These are phyloP conservation scores for Suaeda aralocaspica DNA, from an alignment of 148 eudicot genomes.

Conservation along the genomic window DNA sequence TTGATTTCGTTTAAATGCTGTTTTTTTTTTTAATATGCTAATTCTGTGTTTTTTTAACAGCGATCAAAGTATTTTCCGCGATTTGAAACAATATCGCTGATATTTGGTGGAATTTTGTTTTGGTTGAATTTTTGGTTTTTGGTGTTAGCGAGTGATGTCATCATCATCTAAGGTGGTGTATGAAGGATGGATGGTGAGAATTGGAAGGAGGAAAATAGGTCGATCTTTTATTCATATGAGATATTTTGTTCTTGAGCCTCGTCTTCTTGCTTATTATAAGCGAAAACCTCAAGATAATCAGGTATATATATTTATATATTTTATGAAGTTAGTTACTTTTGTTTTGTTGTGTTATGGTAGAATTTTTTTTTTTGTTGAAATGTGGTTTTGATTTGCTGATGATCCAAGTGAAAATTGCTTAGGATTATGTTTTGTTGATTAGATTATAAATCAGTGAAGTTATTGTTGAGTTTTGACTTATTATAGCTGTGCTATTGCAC, in stretches of 20 bases:
- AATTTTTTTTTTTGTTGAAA: conserved; percentile 5
- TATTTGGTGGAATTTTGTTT: conserved; percentile 15
- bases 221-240: conserved; percentile 96
- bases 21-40: conserved; percentile 5
- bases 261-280: conserved; percentile 93
- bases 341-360: background rate
- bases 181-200: conserved; percentile 99
- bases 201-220: conserved; percentile 91
- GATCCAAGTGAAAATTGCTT: conserved; percentile 13
- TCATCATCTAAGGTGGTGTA: conserved; percentile 68
- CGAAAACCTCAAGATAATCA: conserved; percentile 91
- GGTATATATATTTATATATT: conserved; percentile 32
- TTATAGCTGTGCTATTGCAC: background rate
- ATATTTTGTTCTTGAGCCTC: conserved; percentile 83
- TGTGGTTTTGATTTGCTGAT: background rate
- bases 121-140: conserved; percentile 4
- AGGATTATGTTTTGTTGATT: background rate
- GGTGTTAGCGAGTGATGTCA: conserved; percentile 17
- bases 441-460: background rate
- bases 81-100: conserved; percentile 13
- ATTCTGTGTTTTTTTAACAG: background rate
- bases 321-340: background rate
- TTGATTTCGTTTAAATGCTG: background rate
- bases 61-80: conserved; percentile 3
- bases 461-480: conserved; percentile 7